These are phyloP conservation scores for Ustilago trichophora DNA, from an alignment of 1,284 basidiomycete species.

Conservation along the genomic window DNA sequence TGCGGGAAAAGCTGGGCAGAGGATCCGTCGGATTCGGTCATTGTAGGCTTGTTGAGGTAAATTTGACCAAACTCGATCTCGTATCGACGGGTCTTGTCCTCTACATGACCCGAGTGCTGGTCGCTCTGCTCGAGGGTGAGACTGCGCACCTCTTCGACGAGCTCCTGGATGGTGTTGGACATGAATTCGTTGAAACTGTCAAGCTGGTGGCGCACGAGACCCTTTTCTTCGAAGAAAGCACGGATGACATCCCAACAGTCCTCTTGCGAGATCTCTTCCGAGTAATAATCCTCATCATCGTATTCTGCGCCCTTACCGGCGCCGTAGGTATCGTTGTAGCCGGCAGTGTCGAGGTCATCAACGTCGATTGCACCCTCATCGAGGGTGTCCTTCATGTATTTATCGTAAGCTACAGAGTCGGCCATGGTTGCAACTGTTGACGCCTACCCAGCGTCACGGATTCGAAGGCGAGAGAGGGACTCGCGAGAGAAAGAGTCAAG, in stretches of 20 bases:
- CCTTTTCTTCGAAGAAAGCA: conserved; percentile 95
- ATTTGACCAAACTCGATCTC: conserved; percentile 98
- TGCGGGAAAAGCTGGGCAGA: conserved; percentile 95
- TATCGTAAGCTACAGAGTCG: conserved; percentile 51
- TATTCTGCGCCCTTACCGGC: conserved; percentile 30
- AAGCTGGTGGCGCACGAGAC: conserved; percentile 95
- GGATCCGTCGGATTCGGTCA: conserved; percentile 94
- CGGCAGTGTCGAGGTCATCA: conserved; percentile 29
- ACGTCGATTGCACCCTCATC: conserved; percentile 43
- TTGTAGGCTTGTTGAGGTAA: conserved; percentile 90
- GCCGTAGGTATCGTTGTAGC: conserved; percentile 30
- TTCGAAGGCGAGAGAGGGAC: not conserved
- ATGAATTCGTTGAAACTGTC: conserved; percentile 99
- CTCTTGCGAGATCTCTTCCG: conserved; percentile 64
- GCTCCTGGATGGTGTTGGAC: conserved; percentile 99
- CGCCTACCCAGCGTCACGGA: conserved; percentile 21
- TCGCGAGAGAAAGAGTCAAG: not conserved
- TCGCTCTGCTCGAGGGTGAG: conserved; percentile 95
- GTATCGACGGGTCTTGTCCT: conserved; percentile 78
- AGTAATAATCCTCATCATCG: conserved; percentile 50
- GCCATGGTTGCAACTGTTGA: conserved; percentile 32
- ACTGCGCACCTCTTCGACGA: conserved; percentile 93
- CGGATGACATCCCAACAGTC: conserved; percentile 73
- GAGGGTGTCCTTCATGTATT: conserved; percentile 53
- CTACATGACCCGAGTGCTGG: conserved; percentile 79